Base-by-base conservation (phyloP, 139 green algal genomes). In the Chlamydomonas sp. region DNA sequence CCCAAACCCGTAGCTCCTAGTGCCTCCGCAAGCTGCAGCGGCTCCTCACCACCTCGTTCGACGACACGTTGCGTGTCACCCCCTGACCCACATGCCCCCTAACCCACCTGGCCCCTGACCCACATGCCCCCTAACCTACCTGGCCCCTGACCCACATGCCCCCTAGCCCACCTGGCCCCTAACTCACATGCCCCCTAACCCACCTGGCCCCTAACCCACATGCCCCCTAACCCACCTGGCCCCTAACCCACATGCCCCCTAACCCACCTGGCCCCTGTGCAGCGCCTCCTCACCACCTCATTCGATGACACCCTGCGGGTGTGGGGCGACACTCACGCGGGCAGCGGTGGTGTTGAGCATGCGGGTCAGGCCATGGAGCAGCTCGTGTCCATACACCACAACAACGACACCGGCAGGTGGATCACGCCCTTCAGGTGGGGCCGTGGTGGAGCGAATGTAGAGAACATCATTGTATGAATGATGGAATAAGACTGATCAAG, bases 301-400 rank as follows among this genome's bases (percentile, higher is more conserved):
- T 95, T 94, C 73, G 95, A 97, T 84, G 90, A 97, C 85, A 96
- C 95, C 0, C 60, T 97, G 31, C 81, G 86, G 3, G 73, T 97
- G 49, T 97, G 94, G 95, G 58, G 20, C 68, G 64, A 78, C 83
- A 61, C 83, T 0, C 59, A 74, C 63, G 73, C 72, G 15, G 78
- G 62, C 63, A 63, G 61, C 71, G 31, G 31, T 49, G 31, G 31
- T 49, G 31, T 49, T 49, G 31, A 49, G 31, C 31, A 49, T 49
- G 31, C 31, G 31, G 31, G 31, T 49, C 31, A 49, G 31, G 10
- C 1, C 59, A 62, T 68, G 16, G 8, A 31, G 4, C 74, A 89
- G 71, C 20, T 66, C 60, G 63, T 90, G 63, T 74, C 31, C 60
- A 85, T 95, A 16, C 78, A 67, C 8, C 92, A 93, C 77, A 90